These are phyloP conservation scores for Silene uniflora DNA, from an alignment of 148 eudicot species.

Conservation along the genomic window DNA sequence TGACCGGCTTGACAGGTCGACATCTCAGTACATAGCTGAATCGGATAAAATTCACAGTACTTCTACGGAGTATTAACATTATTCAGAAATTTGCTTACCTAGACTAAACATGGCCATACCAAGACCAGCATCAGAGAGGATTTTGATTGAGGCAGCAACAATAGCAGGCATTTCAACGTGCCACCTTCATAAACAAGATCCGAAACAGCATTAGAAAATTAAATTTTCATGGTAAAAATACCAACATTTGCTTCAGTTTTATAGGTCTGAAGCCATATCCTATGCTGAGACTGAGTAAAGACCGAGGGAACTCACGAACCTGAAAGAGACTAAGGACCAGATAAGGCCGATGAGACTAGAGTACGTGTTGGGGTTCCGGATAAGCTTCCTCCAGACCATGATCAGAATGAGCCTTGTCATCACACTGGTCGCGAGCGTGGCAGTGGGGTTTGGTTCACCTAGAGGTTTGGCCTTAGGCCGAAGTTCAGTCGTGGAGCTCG, in stretches of 20 bases:
- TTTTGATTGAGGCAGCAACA: slow-evolving; percentile 57
- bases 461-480: slow-evolving; percentile 44
- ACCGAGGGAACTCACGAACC: slow-evolving; percentile 22
- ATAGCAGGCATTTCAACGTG: slow-evolving; percentile 71
- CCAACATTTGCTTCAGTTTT: too few relatives aligned
- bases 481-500: slow-evolving; percentile 76
- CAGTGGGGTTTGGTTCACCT: slow-evolving; percentile 42
- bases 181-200: slow-evolving; percentile 37
- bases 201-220: background rate
- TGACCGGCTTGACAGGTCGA: too few relatives aligned
- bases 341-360: slow-evolving; percentile 73
- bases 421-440: slow-evolving; percentile 75
- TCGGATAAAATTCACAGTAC: background rate
- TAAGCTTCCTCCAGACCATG: slow-evolving; percentile 88
- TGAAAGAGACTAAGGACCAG: slow-evolving; percentile 76
- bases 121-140: slow-evolving; percentile 77
- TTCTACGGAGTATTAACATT: background rate
- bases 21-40: background rate
- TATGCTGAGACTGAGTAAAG: too few relatives aligned
- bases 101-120: slow-evolving; percentile 97
- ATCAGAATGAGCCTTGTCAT: slow-evolving; percentile 76
- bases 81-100: slow-evolving; percentile 33
- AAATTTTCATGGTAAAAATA: background rate
- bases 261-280: too few relatives aligned
- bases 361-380: slow-evolving; percentile 78